Evolutionary conservation across 805 yeast genomes (phyloP), one percentile per base, ranked within the genome.

Genomic region (Ogataea pilisensis): DNA sequence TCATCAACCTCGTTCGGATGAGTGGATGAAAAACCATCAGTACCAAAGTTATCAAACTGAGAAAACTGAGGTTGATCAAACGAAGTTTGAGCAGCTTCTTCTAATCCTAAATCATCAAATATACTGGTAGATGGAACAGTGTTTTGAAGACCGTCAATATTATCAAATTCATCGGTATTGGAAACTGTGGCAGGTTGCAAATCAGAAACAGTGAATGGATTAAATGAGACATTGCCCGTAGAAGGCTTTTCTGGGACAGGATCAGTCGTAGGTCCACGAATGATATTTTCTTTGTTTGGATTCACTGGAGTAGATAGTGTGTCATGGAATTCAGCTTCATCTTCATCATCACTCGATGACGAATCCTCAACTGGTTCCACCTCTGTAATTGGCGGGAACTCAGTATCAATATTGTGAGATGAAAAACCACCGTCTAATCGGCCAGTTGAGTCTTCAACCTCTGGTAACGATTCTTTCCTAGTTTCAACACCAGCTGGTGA

Each of bases 301-400:
- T 36, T 20, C 20, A 35, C 35, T 8, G 51, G 51, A 9, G 52
- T 41, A 22, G 56, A 51, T 8, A 49, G 34, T 43, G 49, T 59
- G 31, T 66, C 69, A 14, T 69, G 69, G 34, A 69, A 72, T 44
- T 70, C 31, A 14, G 19, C 19, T 6, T 29, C 19, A 29, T 14
- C 72, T 18, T 65, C 69, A 18, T 61, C 65, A 13, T 51, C 55
- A 27, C 47, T 43, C 9, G 75, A 66, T 4, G 78, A 70, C 14
- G 70, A 74, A 13, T 70, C 74, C 43, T 75, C 72, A 34, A 70
- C 75, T 31, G 70, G 64, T 19, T 76, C 74, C 25, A 78, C 56
- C 48, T 81, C 82, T 47, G 68, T 61, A 33, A 80, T 75, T 22
- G 86, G 82, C 9, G 85, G 85, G 50, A 80, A 80, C 48, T 80